Evolutionary conservation across 2,329 filamentous ascomycete species (phyloP), one percentile per base, ranked within the genome.

Genomic region (Cadophora sp.): DNA sequence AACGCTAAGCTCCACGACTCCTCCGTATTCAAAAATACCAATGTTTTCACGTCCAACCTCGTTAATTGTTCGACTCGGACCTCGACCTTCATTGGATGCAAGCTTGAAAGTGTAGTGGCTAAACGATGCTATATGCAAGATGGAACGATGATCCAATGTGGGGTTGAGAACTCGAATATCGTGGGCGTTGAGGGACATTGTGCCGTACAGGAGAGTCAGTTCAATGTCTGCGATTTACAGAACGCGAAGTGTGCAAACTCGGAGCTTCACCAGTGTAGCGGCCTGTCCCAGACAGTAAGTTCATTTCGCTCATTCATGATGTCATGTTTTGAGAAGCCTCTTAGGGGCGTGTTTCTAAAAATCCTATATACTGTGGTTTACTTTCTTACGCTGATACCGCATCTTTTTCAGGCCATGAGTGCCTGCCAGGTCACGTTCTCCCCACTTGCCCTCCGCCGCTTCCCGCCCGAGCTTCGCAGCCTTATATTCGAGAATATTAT

Each of bases 391-490:
- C n/a, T n/a, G n/a, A n/a, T n/a, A n/a, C n/a, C n/a, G n/a, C n/a
- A n/a, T n/a, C n/a, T 40, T 16, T 12, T 40, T 3, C 37, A 46
- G 43, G 4, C 43, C 43, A 46, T 46, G 43, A 22, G 19, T 9
- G 4, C 19, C 19, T 46, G 43, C 43, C 16, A 46, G 4, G 4
- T 46, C 11, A 46, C 43, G 3, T 40, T 40, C 37, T 40, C 37
- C 14, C 37, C 37, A 3, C 37, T 40, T 12, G 37, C 37, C 24
- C 58, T 61, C 22, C 58, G 58, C n/a, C 58, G 58, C 11, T 61
- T 61, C 26, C 58, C 34, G n/a, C 58, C 34, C 11, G 58, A 61
- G 58, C 2, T 61, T 22, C 58, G 58, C 19, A 61, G 4, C 12
- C 34, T 24, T 4, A 62, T 50, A 26, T 62, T 46, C 24, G 34